phyloP scores from a whole-genome alignment of 331 rosid species.

The Rhamnella rubrinervis region DNA sequence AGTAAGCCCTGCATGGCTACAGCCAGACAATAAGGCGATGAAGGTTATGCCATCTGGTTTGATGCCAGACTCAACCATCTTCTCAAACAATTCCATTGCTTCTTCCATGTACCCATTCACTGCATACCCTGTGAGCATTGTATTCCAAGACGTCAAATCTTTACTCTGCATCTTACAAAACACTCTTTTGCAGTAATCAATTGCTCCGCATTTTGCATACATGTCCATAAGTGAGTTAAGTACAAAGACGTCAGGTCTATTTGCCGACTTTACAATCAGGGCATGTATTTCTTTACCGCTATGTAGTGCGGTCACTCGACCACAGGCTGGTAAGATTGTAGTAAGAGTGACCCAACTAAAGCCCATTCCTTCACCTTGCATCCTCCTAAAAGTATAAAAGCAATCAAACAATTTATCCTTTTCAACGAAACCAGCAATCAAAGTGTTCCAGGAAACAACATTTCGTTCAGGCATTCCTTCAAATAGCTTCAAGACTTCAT shows the following conservation, averaged over 20 bases:
- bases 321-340: slow-evolving; percentile 36
- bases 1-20: slow-evolving; percentile 53
- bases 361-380: slow-evolving; percentile 46
- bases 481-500: slow-evolving; percentile 42
- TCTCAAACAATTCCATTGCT: slow-evolving; percentile 40
- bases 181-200: slow-evolving; percentile 42
- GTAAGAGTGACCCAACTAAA: slow-evolving; percentile 65
- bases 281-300: slow-evolving; percentile 61
- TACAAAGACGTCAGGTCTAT: slow-evolving; percentile 40
- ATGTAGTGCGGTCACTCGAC: slow-evolving; percentile 41
- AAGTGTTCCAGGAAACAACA: slow-evolving; percentile 60
- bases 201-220: slow-evolving; percentile 68
- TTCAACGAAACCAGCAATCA: slow-evolving; percentile 41
- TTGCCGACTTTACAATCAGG: slow-evolving; percentile 50
- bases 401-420: slow-evolving; percentile 37
- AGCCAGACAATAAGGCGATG: slow-evolving; percentile 56
- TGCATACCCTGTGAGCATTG: slow-evolving; percentile 48
- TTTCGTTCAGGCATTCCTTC: slow-evolving; percentile 57
- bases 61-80: slow-evolving; percentile 34
- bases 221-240: slow-evolving; percentile 56
- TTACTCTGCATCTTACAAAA: slow-evolving; percentile 39
- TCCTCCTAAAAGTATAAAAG: slow-evolving; percentile 38
- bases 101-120: slow-evolving; percentile 45
- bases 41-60: slow-evolving; percentile 51
- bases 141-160: slow-evolving; percentile 62